phyloP scores from a whole-genome alignment of 208 protist genomes.

The Wallacemonas sp. region DNA sequence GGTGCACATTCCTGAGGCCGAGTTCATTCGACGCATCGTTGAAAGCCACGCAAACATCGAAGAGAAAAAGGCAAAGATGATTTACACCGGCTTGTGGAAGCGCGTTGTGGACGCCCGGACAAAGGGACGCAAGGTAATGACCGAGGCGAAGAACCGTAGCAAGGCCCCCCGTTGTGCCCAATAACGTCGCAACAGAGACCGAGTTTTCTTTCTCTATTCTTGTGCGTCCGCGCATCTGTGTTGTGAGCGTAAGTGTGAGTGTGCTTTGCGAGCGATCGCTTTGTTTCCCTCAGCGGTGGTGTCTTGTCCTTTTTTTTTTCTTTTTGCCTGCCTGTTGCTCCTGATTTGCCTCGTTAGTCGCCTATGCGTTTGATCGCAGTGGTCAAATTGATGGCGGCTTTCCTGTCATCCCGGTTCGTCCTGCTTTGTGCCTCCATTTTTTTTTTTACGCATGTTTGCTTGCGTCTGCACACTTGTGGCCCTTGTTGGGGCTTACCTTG shows the following conservation, averaged over 20 bases:
- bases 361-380: no score
- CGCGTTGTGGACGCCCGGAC: constrained; percentile 87
- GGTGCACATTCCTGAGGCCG: constrained; percentile 86
- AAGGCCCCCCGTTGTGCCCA: constrained; percentile 68
- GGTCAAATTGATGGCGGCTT: no score
- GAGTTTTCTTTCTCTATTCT: no score
- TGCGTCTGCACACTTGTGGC: no score
- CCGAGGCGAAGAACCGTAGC: constrained; percentile 60
- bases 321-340: constrained; percentile 22
- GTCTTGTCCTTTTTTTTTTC: constrained; percentile 9
- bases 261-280: no score
- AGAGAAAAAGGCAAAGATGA: constrained; percentile 87
- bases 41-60: constrained; percentile 68
- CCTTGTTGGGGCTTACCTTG: no score
- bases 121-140: constrained; percentile 88
- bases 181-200: constrained; percentile 25
- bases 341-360: not conserved
- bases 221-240: no score
- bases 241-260: no score
- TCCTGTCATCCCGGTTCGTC: no score
- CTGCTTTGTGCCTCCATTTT: no score
- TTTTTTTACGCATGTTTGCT: no score
- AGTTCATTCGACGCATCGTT: constrained; percentile 82
- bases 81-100: constrained; percentile 89
- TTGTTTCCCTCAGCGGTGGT: not conserved